Evolutionary conservation across 345 rosid genomes (phyloP).

Genomic region (Salix suchowensis): DNA sequence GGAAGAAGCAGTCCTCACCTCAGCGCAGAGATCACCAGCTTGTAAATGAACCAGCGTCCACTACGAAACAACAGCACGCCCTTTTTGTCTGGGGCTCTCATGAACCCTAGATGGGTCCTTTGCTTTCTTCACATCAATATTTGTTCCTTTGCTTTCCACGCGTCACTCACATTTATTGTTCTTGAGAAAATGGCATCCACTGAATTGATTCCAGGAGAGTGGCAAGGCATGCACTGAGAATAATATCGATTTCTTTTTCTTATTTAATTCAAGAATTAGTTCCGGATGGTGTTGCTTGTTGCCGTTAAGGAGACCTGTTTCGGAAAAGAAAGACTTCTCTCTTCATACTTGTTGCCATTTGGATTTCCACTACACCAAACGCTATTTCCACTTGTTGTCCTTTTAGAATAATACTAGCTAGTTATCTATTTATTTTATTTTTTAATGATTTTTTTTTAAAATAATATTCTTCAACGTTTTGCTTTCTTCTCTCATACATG

Average conservation of each 20-base stretch:
- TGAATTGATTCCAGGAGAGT: neutral
- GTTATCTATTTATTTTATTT: too few relatives aligned
- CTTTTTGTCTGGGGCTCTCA: conserved; percentile 27
- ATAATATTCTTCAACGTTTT: too few relatives aligned
- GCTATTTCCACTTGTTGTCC: too few relatives aligned
- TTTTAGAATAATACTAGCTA: neutral
- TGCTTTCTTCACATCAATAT: neutral
- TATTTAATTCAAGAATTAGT: neutral
- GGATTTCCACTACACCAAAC: conserved; percentile 37
- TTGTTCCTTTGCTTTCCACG: too few relatives aligned
- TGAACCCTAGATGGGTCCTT: neutral
- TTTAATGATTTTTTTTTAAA: too few relatives aligned
- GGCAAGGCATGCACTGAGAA: neutral
- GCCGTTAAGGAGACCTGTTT: conserved; percentile 33
- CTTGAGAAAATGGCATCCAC: neutral
- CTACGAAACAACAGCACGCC: neutral
- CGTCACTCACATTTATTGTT: too few relatives aligned
- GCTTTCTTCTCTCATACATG: too few relatives aligned
- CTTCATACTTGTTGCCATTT: conserved; percentile 12
- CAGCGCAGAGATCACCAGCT: conserved; percentile 19
- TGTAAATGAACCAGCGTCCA: conserved; percentile 23
- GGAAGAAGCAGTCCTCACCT: conserved; percentile 4
- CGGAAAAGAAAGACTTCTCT: neutral
- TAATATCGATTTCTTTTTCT: neutral
- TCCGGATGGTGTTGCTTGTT: conserved; percentile 13